These are phyloP conservation scores for Hirschioporus abietinus DNA, from an alignment of 768 basidiomycete species.

Conservation along the genomic window DNA sequence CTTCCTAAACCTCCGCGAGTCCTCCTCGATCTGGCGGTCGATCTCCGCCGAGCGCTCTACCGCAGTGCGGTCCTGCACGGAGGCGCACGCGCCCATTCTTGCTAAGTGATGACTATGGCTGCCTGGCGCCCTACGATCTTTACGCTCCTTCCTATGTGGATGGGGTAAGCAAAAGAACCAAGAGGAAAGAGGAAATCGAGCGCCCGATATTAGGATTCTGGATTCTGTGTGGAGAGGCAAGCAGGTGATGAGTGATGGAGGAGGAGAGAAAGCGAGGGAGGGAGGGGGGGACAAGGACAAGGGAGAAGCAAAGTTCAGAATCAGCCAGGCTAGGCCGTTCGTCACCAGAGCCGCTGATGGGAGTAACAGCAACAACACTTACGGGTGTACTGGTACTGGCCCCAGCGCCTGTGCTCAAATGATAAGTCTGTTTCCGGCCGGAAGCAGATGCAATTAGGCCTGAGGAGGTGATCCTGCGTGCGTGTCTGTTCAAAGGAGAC, in stretches of 20 bases:
- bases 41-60: constrained; percentile 67
- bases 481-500: too few species aligned
- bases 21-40: constrained; percentile 83
- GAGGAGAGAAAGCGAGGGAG: not conserved
- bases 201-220: too few species aligned
- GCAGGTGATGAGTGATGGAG: not conserved
- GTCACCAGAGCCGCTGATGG: not conserved
- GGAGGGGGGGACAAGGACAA: not conserved
- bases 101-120: too few species aligned
- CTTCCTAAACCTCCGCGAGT: constrained; percentile 70
- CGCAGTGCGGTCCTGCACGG: constrained; percentile 47
- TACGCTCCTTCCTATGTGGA: too few species aligned
- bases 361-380: not conserved
- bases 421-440: too few species aligned
- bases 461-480: too few species aligned
- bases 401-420: too few species aligned
- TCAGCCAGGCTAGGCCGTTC: not conserved
- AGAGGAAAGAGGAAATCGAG: too few species aligned
- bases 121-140: too few species aligned
- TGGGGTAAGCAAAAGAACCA: too few species aligned
- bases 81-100: constrained; percentile 22
- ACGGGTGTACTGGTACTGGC: too few species aligned
- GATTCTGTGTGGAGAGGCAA: not conserved
- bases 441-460: too few species aligned
- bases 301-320: not conserved